Conservation (phyloP, 139 green algal species). For the Closterium sp. region DNA sequence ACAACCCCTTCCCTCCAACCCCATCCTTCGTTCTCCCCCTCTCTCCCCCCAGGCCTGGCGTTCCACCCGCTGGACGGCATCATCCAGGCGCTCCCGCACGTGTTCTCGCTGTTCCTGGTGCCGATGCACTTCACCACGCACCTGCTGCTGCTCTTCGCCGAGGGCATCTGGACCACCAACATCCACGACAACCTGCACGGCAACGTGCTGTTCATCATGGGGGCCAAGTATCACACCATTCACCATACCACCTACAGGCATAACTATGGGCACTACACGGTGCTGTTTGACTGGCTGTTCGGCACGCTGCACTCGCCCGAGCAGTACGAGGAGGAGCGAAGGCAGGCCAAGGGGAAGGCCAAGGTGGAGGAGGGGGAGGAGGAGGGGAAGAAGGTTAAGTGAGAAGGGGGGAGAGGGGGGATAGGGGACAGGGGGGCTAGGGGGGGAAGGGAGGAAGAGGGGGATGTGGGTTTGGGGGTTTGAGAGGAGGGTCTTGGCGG, state of each 20-base stretch:
- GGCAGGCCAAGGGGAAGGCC: background rate
- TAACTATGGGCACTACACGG: conserved; percentile 95
- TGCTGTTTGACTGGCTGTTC: conserved; percentile 83
- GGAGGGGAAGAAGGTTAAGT: conserved; percentile 2
- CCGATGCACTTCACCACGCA: conserved; percentile 91
- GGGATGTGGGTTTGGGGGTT: background rate
- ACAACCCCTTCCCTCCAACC: background rate
- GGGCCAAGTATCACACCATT: conserved; percentile 92
- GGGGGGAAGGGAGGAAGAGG: background rate
- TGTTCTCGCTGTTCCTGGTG: conserved; percentile 72
- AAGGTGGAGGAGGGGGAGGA: background rate
- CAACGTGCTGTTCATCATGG: conserved; percentile 83
- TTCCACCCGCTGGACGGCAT: conserved; percentile 77
- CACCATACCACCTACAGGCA: conserved; percentile 92
- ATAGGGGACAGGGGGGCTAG: background rate
- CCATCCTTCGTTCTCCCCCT: background rate
- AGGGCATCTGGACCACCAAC: conserved; percentile 92
- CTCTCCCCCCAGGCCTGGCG: conserved; percentile 67
- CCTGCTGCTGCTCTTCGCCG: conserved; percentile 89
- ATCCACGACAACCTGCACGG: conserved; percentile 93
- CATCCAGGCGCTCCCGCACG: conserved; percentile 82
- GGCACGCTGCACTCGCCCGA: conserved; percentile 58
- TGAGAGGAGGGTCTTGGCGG: background rate
- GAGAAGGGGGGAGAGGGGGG: background rate
- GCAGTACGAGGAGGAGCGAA: background rate